Conservation (phyloP, 768 basidiomycete species). For the Lentinula detonsa region DNA sequence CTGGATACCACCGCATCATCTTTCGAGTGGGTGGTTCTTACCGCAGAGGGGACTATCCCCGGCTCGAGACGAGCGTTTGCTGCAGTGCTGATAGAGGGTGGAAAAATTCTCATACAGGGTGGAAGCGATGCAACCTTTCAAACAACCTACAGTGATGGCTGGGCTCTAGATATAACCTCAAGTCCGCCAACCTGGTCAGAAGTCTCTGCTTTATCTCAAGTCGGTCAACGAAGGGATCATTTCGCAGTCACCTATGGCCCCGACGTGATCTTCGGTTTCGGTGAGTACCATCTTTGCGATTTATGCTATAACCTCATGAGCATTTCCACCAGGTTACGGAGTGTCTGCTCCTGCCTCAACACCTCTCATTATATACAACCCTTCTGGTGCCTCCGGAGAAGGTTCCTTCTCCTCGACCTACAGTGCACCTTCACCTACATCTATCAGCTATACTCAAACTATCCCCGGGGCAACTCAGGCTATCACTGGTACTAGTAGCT, state of each 20-base stretch:
- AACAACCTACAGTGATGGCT: constrained; percentile 58
- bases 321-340: constrained; percentile 34
- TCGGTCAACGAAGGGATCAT: constrained; percentile 70
- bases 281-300: constrained; percentile 33
- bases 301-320: neutral
- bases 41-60: constrained; percentile 39
- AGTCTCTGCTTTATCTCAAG: constrained; percentile 42
- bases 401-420: constrained; percentile 37
- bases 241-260: constrained; percentile 56
- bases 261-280: constrained; percentile 72
- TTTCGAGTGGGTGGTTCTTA: constrained; percentile 44
- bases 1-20: constrained; percentile 49
- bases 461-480: constrained; percentile 28
- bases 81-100: constrained; percentile 40
- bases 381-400: constrained; percentile 14
- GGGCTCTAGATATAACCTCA: constrained; percentile 55
- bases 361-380: constrained; percentile 48
- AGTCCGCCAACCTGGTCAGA: constrained; percentile 56
- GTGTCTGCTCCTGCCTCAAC: constrained; percentile 47
- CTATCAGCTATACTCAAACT: constrained; percentile 24
- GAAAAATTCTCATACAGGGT: constrained; percentile 68
- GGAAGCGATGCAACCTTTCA: constrained; percentile 59
- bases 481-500: neutral
- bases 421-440: constrained; percentile 26
- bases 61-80: constrained; percentile 60